These are phyloP conservation scores for Meredithiella fracta DNA, from an alignment of 2,329 filamentous ascomycete genomes.

Conservation along the genomic window DNA sequence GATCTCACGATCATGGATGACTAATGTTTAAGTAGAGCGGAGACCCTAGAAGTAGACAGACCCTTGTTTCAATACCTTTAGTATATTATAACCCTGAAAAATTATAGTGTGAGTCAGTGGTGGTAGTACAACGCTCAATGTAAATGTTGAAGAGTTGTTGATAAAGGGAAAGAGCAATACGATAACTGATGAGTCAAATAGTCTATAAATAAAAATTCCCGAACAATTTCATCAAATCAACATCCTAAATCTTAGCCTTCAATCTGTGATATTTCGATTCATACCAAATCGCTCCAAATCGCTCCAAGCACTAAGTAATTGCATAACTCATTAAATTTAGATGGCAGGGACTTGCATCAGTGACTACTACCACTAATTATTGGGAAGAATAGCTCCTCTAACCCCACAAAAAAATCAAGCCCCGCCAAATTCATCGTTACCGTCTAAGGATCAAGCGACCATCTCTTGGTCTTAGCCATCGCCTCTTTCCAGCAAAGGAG, in stretches of 20 bases:
- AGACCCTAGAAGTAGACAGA: too few relatives aligned
- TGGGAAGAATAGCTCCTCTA: neutral
- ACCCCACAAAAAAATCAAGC: neutral
- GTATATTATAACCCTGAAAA: constrained; percentile 1
- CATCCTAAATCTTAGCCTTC: too few relatives aligned
- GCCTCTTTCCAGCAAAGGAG: neutral
- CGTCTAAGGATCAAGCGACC: too few relatives aligned
- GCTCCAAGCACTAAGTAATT: neutral
- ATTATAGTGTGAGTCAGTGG: neutral
- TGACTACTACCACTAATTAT: neutral
- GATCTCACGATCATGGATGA: neutral
- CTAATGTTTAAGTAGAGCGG: too few relatives aligned
- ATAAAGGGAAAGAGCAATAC: too few relatives aligned
- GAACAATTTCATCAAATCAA: too few relatives aligned
- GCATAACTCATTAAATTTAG: neutral
- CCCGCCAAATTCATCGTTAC: neutral
- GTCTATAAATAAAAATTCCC: too few relatives aligned
- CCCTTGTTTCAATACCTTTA: too few relatives aligned
- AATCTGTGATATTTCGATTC: too few relatives aligned
- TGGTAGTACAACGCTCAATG: neutral
- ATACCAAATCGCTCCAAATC: too few relatives aligned
- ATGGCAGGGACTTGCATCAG: neutral
- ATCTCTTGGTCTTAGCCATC: neutral
- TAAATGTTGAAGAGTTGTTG: neutral
- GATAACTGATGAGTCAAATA: too few relatives aligned